These are phyloP conservation scores for Akanthomyces uredinophilus DNA, from an alignment of 2,329 filamentous ascomycete species.

Conservation along the genomic window DNA sequence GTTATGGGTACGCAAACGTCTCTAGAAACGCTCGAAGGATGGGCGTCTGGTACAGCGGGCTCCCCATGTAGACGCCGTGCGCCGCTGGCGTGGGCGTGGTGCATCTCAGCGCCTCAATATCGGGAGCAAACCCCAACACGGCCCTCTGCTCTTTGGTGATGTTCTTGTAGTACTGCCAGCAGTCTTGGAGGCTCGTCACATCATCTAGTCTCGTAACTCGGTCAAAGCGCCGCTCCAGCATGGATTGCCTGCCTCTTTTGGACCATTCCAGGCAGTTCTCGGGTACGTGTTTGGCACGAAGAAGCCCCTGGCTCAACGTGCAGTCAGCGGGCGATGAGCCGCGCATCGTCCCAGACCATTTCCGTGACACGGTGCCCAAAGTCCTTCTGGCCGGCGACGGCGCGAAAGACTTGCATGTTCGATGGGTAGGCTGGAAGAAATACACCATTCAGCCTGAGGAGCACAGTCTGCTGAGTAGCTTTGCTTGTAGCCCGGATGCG, in stretches of 20 bases:
- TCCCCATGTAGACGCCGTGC: neutral
- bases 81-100: slow-evolving; percentile 1
- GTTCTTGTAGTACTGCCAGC: neutral
- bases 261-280: neutral
- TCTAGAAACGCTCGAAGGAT: neutral
- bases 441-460: slow-evolving; percentile 21
- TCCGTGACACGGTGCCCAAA: slow-evolving; percentile 29
- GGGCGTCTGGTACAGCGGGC: neutral
- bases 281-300: neutral
- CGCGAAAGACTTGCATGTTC: slow-evolving; percentile 32
- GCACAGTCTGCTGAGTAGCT: slow-evolving; percentile 30
- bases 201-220: too few relatives aligned
- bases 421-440: slow-evolving; percentile 35
- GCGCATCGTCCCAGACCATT: slow-evolving; percentile 33
- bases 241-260: neutral
- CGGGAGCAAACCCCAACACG: neutral
- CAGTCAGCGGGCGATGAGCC: neutral
- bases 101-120: neutral
- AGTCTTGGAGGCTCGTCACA: neutral
- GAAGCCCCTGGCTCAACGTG: neutral
- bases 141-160: neutral
- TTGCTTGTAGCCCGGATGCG: slow-evolving; percentile 33
- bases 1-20: neutral
- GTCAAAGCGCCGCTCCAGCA: neutral
- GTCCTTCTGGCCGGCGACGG: slow-evolving; percentile 29